Percentiles rank a stretch among this genome's conserved stretches.
phyloP scores from a whole-genome alignment of 2,329 filamentous ascomycete genomes.

The Paracamarosporium sp. region DNA sequence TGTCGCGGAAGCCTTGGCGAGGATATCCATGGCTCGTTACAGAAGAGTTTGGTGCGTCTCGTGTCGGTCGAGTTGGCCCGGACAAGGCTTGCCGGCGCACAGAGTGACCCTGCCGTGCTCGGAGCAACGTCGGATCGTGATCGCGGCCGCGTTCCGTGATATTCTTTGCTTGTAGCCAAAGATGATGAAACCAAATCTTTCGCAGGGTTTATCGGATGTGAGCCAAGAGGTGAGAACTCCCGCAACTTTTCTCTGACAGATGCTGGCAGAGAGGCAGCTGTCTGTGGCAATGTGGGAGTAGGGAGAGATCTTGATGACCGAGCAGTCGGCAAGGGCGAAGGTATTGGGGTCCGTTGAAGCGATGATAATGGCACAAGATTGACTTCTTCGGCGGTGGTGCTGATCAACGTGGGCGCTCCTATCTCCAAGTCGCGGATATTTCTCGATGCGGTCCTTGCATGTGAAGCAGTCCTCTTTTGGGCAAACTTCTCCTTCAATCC shows the following conservation, averaged over 20 bases:
- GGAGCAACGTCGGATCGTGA: slow-evolving; percentile 27
- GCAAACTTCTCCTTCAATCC: slow-evolving; percentile 39
- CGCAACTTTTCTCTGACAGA: slow-evolving; percentile 13
- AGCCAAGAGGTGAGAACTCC: slow-evolving; percentile 41
- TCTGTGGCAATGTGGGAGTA: background rate
- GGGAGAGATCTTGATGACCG: background rate
- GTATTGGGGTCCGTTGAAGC: slow-evolving; percentile 20
- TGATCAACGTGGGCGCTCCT: slow-evolving; percentile 39
- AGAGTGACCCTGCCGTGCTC: background rate
- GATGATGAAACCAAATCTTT: slow-evolving; percentile 24
- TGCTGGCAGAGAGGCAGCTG: slow-evolving; percentile 19
- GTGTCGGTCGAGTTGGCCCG: slow-evolving; percentile 42
- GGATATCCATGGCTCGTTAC: slow-evolving; percentile 36
- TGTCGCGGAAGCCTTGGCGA: slow-evolving; percentile 29
- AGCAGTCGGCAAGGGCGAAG: slow-evolving; percentile 18
- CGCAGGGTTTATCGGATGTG: slow-evolving; percentile 36
- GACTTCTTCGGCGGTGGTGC: slow-evolving; percentile 38
- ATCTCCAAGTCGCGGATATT: slow-evolving; percentile 38
- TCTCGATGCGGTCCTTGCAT: slow-evolving; percentile 25
- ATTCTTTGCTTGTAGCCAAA: slow-evolving; percentile 12
- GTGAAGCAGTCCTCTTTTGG: slow-evolving; percentile 33
- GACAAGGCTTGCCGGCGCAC: slow-evolving; percentile 16
- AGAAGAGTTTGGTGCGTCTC: slow-evolving; percentile 31
- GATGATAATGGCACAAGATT: slow-evolving; percentile 43
- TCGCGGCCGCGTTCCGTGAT: slow-evolving; percentile 20